Evolutionary conservation across 352 stramenopile genomes (phyloP).

Genomic region (Thalassiosira oceanica): DNA sequence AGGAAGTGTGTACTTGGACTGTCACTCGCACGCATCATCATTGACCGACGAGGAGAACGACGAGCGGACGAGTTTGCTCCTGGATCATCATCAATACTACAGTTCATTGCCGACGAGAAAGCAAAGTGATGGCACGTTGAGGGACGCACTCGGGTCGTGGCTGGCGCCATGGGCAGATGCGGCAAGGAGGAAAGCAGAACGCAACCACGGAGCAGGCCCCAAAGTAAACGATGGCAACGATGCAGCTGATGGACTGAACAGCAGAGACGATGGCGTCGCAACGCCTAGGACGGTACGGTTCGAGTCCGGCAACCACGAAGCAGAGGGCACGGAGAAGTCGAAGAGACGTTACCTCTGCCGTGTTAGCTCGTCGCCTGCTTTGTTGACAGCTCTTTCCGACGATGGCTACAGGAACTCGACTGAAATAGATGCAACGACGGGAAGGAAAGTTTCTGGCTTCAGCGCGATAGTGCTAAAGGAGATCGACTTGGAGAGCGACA

Average conservation of each 20-base stretch:
- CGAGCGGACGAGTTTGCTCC: background rate
- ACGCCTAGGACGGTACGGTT: background rate
- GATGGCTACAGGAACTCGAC: too few relatives aligned
- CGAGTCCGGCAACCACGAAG: background rate
- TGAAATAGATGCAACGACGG: background rate
- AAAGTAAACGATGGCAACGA: background rate
- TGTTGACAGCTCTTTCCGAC: slow-evolving; percentile 22
- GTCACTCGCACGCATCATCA: slow-evolving; percentile 22
- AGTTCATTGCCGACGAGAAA: background rate
- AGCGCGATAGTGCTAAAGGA: slow-evolving; percentile 42
- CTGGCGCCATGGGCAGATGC: slow-evolving; percentile 39
- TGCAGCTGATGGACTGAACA: background rate
- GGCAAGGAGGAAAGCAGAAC: slow-evolving; percentile 10
- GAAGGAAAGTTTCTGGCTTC: background rate
- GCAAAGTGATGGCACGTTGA: slow-evolving; percentile 1
- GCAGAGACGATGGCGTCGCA: background rate
- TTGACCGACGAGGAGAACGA: slow-evolving; percentile 6
- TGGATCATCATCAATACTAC: too few relatives aligned
- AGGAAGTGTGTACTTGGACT: slow-evolving; percentile 8
- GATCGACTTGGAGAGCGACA: slow-evolving; percentile 20
- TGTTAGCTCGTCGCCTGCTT: slow-evolving; percentile 26
- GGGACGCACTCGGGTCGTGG: slow-evolving; percentile 26
- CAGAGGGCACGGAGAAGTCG: background rate
- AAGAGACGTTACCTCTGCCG: slow-evolving; percentile 6
- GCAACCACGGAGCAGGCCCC: background rate